Evolutionary conservation across 805 yeast species (phyloP).

Genomic region (Ogataea henricii): DNA sequence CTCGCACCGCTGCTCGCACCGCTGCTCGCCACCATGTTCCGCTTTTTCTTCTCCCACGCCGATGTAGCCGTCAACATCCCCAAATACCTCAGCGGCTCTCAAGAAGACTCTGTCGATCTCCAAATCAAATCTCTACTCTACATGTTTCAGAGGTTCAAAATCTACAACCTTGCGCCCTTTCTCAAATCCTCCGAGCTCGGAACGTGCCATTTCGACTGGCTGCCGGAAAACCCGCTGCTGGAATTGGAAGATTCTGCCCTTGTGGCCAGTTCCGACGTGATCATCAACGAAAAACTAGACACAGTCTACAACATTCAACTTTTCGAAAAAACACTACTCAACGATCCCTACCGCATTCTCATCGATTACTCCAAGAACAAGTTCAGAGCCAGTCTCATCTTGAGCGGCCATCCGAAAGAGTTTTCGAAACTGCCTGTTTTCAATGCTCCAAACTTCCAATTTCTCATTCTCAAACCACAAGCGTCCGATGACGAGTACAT

Average conservation of each 20-base stretch:
- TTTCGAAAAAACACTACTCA: constrained; percentile 44
- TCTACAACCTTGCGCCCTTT: constrained; percentile 47
- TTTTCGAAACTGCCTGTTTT: constrained; percentile 32
- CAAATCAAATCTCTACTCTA: constrained; percentile 62
- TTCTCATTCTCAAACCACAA: constrained; percentile 43
- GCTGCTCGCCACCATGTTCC: constrained; percentile 30
- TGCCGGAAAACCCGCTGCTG: constrained; percentile 6
- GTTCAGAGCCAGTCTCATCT: constrained; percentile 60
- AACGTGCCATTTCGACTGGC: constrained; percentile 26
- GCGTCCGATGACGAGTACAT: constrained; percentile 47
- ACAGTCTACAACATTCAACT: constrained; percentile 49
- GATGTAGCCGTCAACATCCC: constrained; percentile 49
- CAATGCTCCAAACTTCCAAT: constrained; percentile 33
- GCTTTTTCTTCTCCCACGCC: constrained; percentile 39
- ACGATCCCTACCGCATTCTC: constrained; percentile 64
- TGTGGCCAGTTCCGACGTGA: constrained; percentile 14
- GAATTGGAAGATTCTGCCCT: constrained; percentile 8
- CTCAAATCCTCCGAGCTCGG: constrained; percentile 35
- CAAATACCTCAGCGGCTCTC: constrained; percentile 44
- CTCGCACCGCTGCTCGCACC: too few relatives aligned
- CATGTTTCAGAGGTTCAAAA: constrained; percentile 52
- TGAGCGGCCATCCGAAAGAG: constrained; percentile 51
- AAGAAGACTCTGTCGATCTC: constrained; percentile 60
- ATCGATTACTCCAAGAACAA: constrained; percentile 68
- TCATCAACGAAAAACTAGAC: constrained; percentile 49